Conservation (phyloP, 2,329 filamentous ascomycete species). For the Aspergillus texensis region DNA sequence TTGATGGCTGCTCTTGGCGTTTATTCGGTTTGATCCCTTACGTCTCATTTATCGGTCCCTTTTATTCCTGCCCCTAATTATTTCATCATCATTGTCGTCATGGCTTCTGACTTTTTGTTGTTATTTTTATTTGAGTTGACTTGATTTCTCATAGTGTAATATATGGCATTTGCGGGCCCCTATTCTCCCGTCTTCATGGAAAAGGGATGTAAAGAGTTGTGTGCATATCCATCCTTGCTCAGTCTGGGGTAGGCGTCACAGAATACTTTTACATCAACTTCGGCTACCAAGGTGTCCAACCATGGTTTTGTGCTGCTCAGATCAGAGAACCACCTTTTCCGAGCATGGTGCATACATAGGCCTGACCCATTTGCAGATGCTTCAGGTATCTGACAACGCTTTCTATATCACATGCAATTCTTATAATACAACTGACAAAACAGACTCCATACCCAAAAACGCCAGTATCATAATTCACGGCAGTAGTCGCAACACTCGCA, state of each 20-base stretch:
- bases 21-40: neutral
- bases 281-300: neutral
- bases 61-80: neutral
- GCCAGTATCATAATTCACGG: conserved; percentile 26
- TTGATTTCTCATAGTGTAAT: neutral
- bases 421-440: conserved; percentile 30
- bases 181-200: neutral
- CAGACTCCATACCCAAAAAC: conserved; percentile 25
- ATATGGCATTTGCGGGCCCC: neutral
- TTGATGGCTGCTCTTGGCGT: neutral
- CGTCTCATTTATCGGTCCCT: neutral
- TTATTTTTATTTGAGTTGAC: neutral
- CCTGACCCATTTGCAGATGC: conserved; percentile 12
- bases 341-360: neutral
- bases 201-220: neutral
- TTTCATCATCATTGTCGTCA: neutral
- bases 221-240: neutral
- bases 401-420: conserved; percentile 30
- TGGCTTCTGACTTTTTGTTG: neutral
- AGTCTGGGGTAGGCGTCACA: neutral
- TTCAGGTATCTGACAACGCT: conserved; percentile 21
- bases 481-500: conserved; percentile 14
- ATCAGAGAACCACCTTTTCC: neutral
- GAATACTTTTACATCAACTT: neutral
- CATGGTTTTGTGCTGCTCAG: neutral